phyloP scores from a whole-genome alignment of 352 stramenopile genomes.

The Pythium plurisporium region DNA sequence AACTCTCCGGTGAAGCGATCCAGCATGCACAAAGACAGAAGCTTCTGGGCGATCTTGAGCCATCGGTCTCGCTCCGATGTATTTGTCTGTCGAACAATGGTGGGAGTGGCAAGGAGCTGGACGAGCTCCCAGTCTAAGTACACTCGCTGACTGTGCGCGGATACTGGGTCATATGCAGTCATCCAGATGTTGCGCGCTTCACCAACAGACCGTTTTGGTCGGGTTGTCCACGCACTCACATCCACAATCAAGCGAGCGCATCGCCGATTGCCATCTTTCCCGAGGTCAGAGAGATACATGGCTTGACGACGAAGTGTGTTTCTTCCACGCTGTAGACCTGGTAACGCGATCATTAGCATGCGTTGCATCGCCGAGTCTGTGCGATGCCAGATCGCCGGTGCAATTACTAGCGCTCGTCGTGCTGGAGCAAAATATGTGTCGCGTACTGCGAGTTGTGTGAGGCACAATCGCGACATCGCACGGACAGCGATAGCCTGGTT shows the following conservation, averaged over 20 bases:
- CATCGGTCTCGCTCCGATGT: conserved; percentile 14
- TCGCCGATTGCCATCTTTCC: background rate
- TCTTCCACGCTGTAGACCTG: conserved; percentile 33
- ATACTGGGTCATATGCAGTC: conserved; percentile 47
- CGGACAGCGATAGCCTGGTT: conserved; percentile 21
- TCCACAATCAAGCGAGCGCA: conserved; percentile 42
- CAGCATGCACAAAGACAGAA: conserved; percentile 57
- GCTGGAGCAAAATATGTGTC: conserved; percentile 41
- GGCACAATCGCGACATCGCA: conserved; percentile 36
- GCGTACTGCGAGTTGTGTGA: conserved; percentile 34
- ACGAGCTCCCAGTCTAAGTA: conserved; percentile 74
- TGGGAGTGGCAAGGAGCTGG: conserved; percentile 33
- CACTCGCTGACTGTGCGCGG: conserved; percentile 35
- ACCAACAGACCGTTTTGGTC: background rate
- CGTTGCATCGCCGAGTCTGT: conserved; percentile 9
- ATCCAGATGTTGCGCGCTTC: conserved; percentile 32
- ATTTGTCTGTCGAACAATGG: conserved; percentile 2
- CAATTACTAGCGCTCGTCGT: conserved; percentile 44
- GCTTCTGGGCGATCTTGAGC: conserved; percentile 31
- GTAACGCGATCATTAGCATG: conserved; percentile 36
- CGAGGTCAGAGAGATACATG: conserved; percentile 22
- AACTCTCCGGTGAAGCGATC: conserved; percentile 70
- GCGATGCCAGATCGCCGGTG: conserved; percentile 30
- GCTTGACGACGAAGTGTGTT: conserved; percentile 41
- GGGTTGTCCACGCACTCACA: conserved; percentile 33